A percentile compares a stretch with the other conserved stretches of the same genome.
Conservation (phyloP, 495 filamentous ascomycete species). For the Xylaria bambusicola region DNA sequence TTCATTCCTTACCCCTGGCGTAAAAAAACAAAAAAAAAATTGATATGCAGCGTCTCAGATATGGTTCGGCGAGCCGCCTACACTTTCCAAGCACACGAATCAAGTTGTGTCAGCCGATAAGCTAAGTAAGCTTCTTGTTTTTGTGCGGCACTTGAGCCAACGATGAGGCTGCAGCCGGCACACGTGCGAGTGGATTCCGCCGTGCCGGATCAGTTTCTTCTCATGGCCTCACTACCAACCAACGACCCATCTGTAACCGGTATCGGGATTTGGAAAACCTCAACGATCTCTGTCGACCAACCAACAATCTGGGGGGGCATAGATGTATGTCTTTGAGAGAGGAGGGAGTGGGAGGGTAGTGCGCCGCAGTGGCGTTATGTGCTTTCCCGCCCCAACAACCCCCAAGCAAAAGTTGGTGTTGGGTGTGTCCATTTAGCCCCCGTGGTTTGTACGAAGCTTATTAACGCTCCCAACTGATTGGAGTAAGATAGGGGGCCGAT, state of each 20-base stretch:
- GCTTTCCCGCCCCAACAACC: constrained; percentile 9
- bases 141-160: neutral
- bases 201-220: too few species aligned
- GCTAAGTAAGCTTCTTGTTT: too few species aligned
- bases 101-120: neutral
- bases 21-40: too few species aligned
- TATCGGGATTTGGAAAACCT: too few species aligned
- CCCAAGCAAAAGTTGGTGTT: constrained; percentile 2
- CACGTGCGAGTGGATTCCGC: too few species aligned
- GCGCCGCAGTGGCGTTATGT: neutral
- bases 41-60: neutral
- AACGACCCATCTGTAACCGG: too few species aligned
- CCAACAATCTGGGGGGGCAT: neutral
- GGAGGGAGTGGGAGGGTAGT: neutral
- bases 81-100: neutral
- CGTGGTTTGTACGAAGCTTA: neutral
- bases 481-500: neutral
- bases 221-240: too few species aligned
- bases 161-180: neutral
- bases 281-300: too few species aligned
- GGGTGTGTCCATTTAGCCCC: constrained; percentile 2
- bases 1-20: neutral
- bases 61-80: neutral
- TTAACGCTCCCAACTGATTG: neutral
- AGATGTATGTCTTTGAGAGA: neutral